Evolutionary conservation across 1,284 basidiomycete species (phyloP).

Genomic region (Fistulinella cinereoalba): DNA sequence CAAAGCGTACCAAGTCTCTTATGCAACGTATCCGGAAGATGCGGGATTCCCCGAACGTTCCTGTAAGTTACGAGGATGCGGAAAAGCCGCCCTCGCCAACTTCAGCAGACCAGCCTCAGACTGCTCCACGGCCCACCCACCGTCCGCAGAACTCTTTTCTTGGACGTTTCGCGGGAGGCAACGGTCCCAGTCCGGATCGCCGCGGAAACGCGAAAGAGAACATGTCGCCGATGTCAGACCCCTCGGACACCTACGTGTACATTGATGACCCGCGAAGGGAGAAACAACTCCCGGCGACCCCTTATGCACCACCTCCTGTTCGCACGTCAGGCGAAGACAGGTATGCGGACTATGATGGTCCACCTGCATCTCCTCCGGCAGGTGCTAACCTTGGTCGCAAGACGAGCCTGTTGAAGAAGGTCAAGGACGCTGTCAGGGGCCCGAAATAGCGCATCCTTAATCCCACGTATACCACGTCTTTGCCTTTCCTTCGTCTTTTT

Average conservation of each 20-base stretch:
- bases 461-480: conserved; percentile 7
- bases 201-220: conserved; percentile 31
- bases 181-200: conserved; percentile 24
- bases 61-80: conserved; percentile 53
- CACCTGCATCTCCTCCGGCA: conserved; percentile 32
- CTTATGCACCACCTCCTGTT: conserved; percentile 31
- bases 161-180: conserved; percentile 58
- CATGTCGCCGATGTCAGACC: conserved; percentile 40
- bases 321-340: conserved; percentile 34
- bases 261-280: conserved; percentile 54
- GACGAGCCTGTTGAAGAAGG: conserved; percentile 75
- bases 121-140: conserved; percentile 53
- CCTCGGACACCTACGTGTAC: conserved; percentile 58
- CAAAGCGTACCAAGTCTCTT: conserved; percentile 73
- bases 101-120: conserved; percentile 39
- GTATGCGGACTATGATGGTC: conserved; percentile 51
- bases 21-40: conserved; percentile 83
- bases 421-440: conserved; percentile 67
- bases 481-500: not conserved
- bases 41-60: conserved; percentile 78
- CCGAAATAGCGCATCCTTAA: conserved; percentile 36
- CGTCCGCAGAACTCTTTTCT: conserved; percentile 68
- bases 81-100: conserved; percentile 47
- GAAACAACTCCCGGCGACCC: conserved; percentile 66
- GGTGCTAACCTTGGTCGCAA: conserved; percentile 60